These are phyloP conservation scores for Saccharomycopsis amapae DNA, from an alignment of 805 yeast genomes.

Conservation along the genomic window DNA sequence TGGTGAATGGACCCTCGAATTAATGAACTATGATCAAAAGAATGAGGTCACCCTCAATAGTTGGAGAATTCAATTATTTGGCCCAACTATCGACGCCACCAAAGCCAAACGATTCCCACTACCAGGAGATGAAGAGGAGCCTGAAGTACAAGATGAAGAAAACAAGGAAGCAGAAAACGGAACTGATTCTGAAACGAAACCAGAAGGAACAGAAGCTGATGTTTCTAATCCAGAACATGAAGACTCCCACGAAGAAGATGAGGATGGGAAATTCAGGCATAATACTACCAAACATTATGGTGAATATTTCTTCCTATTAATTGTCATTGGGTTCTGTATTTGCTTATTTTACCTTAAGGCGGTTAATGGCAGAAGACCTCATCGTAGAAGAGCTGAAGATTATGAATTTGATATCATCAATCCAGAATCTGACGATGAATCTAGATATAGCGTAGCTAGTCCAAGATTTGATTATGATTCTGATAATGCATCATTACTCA, in stretches of 20 bases:
- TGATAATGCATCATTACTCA: slow-evolving; percentile 16
- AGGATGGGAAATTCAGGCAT: slow-evolving; percentile 32
- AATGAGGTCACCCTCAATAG: slow-evolving; percentile 38
- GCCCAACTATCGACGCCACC: slow-evolving; percentile 61
- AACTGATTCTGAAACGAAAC: neutral
- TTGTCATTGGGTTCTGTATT: slow-evolving; percentile 50
- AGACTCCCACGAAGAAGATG: slow-evolving; percentile 28
- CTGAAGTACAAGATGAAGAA: neutral
- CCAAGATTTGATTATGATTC: slow-evolving; percentile 21
- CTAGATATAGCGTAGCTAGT: slow-evolving; percentile 13
- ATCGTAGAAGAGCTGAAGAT: slow-evolving; percentile 57
- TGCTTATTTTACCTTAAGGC: slow-evolving; percentile 39
- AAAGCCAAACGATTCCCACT: slow-evolving; percentile 53
- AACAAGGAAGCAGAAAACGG: neutral
- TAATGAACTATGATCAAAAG: slow-evolving; percentile 37
- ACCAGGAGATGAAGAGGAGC: slow-evolving; percentile 29
- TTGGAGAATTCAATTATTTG: slow-evolving; percentile 81
- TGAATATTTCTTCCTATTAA: slow-evolving; percentile 53
- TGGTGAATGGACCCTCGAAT: slow-evolving; percentile 79
- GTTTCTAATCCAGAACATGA: slow-evolving; percentile 22
- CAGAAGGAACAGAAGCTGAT: neutral
- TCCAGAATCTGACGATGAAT: slow-evolving; percentile 42
- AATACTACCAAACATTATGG: slow-evolving; percentile 41
- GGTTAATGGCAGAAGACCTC: slow-evolving; percentile 35
- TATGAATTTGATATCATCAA: slow-evolving; percentile 74